Evolutionary conservation across 1,139 yeast genomes (phyloP), one percentile per base, ranked within the genome.

Genomic region (Waltiozyma sp.): DNA sequence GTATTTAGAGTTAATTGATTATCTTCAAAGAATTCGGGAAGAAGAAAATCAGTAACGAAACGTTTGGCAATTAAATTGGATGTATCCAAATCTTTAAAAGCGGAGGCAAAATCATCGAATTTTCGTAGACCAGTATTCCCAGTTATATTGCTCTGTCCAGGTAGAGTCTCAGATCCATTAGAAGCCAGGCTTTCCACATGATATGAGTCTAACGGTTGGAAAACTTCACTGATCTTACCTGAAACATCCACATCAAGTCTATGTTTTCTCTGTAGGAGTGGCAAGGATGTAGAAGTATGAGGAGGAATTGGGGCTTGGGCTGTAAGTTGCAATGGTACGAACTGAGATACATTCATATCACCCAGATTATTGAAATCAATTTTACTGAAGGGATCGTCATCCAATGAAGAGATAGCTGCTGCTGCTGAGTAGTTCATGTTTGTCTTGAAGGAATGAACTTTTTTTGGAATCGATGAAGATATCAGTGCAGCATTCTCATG

Each of bases 71-170:
- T 13, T 7, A 39, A 15, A 39, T 49, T 47, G 3, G 47, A 37
- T 2, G 52, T 46, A 34, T 47, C 45, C 8, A 49, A 41, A n/a
- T 47, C 43, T 38, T 46, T 42, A 43, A 49, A 47, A 2, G 48
- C 50, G 2, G 37, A 6, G 14, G 37, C 37, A 35, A 35, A 35
- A 11, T 35, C 23, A 18, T 35, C 37, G 18, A 35, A 19, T 19
- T 35, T 23, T n/a, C 18, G 21, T 19, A 35, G 14, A 3, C 34
- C 34, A n/a, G 9, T 4, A 15, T 18, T 31, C 4, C 34, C 18
- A 31, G n/a, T n/a, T n/a, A n/a, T n/a, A n/a, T n/a, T n/a, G n/a
- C n/a, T n/a, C n/a, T n/a, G n/a, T n/a, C n/a, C n/a, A n/a, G n/a
- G n/a, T n/a, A n/a, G n/a, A n/a, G n/a, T n/a, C n/a, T n/a, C n/a